Evolutionary conservation across 345 rosid genomes (phyloP), one percentile per base, ranked within the genome.

Genomic region (Heritiera littoralis): DNA sequence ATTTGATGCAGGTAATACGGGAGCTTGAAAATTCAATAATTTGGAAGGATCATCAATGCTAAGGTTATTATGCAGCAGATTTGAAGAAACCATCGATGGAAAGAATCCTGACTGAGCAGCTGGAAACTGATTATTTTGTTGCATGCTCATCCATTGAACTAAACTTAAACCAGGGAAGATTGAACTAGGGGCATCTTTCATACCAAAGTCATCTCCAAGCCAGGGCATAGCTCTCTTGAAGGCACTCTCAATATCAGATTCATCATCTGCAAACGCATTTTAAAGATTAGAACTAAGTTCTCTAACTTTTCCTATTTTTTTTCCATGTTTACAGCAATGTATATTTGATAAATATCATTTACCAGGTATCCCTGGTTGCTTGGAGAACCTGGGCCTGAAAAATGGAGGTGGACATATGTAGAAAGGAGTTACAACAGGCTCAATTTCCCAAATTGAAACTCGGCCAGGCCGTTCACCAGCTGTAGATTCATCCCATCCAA

Each of bases 91-190:
- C 83, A 84, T 79, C 5, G 95, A 80, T 7, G 93, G 94, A 73
- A 91, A 81, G 77, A 82, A 79, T 81, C 94, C 92, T 15, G 89
- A 77, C 73, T 89, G 94, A 78, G 91, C 80, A 65, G 86, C 83
- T 76, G 89, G 88, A 75, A 89, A 86, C 82, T 88, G 94, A 85
- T 91, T 88, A 76, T 85, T 92, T 80, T 93, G 98, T 78, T 94
- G 98, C 98, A 94, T 93, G 85, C 92, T 93, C 98, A 94, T 94
- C 98, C 98, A 94, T 83, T 93, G 98, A 74, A 90, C 97, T 66
- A 94, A 86, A 82, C 94, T 94, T 84, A 94, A 81, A 75, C 97
- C 95, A 73, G 98, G 97, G 77, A 92, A 91, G 68, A 91, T 86
- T 0, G 95, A 90, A 87, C 82, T 92, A 48, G 87, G 87, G 0